These are phyloP conservation scores for Scedosporium apiospermum DNA, from an alignment of 2,329 filamentous ascomycete species.

Conservation along the genomic window DNA sequence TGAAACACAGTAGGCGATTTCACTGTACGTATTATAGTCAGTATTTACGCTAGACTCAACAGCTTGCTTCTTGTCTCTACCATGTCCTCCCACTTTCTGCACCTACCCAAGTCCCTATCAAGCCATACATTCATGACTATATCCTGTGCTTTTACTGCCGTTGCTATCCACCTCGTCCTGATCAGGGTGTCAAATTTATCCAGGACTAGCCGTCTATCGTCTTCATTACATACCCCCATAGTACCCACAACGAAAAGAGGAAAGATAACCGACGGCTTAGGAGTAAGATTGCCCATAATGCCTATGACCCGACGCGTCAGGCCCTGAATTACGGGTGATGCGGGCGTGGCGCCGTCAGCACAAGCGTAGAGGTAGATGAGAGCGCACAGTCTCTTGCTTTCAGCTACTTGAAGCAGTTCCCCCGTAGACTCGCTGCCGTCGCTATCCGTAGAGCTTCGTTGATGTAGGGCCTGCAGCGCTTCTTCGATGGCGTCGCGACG, in stretches of 20 bases:
- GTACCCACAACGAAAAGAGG: neutral
- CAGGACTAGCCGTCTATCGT: neutral
- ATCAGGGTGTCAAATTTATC: neutral
- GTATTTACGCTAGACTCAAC: neutral
- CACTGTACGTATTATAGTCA: no score
- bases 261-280: neutral
- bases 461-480: no score
- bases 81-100: neutral
- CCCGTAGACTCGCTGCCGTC: neutral
- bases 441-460: no score
- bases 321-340: neutral
- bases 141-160: neutral
- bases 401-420: neutral
- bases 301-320: neutral
- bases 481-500: no score
- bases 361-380: conserved; percentile 1
- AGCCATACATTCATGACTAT: neutral
- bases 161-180: neutral
- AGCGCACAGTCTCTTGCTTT: neutral
- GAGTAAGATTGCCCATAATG: neutral
- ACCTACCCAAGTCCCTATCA: neutral
- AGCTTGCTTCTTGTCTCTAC: neutral
- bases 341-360: neutral
- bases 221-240: neutral
- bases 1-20: no score